Evolutionary conservation across 2,329 filamentous ascomycete genomes (phyloP), one percentile per base, ranked within the genome.

Genomic region (Sclerotinia subarctica): DNA sequence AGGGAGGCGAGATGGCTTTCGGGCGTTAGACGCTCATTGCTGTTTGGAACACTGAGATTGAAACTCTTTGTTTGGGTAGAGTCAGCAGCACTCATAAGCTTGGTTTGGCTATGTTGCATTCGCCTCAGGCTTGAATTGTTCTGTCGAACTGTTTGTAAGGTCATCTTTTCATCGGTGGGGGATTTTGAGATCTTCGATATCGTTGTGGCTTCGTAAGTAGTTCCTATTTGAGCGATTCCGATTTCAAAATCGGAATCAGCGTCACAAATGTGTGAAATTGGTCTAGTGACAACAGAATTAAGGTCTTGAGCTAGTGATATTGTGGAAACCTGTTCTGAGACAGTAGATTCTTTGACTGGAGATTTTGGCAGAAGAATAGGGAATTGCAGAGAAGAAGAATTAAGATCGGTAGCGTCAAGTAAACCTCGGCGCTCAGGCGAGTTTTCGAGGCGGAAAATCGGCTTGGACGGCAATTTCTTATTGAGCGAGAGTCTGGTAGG

Each of bases 351-450:
- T 35, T 51, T 49, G 2, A 11, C 13, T 19, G 32, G 15, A 1
- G 46, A 1, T n/a, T 62, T 29, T 24, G 47, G 56, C 17, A 53
- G 54, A 29, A 60, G 47, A 19, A 60, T 51, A 19, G 54, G 32
- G 32, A 60, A 51, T 51, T 44, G 49, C 32, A 54, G 53, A 46
- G 38, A 54, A 44, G 54, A 24, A 13, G 57, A 67, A 63, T 26
- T 63, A 1, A 60, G 42, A 54, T 63, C 57, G 17, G 56, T 67
- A 21, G 65, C 65, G n/a, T 54, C 47, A 46, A 63, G 47, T n/a
- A 63, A 63, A 38, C 35, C 51, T 15, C 42, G 65, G 42, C 47
- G 56, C 35, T 60, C 65, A 21, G 54, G 65, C 5, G 65, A 62
- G 6, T 47, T 46, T 47, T 29, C 38, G 2, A 52, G 15, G 47